A percentile compares a stretch with the other conserved stretches of the same genome.
phyloP scores from a whole-genome alignment of 805 yeast genomes.

The Starmerella floricola region DNA sequence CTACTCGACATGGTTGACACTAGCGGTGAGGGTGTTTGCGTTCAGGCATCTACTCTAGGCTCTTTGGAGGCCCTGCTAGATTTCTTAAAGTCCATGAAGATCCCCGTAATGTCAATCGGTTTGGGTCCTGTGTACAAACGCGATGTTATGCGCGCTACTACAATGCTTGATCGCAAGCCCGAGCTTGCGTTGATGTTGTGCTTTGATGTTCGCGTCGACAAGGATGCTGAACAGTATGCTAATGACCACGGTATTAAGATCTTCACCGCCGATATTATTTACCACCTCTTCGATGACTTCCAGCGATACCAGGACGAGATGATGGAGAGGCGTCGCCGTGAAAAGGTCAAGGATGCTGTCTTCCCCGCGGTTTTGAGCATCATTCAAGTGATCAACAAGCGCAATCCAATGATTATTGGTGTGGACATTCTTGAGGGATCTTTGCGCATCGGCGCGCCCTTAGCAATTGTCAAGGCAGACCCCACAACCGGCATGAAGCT shows the following conservation, averaged over 20 bases:
- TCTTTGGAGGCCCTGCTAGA: conserved; percentile 93
- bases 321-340: conserved; percentile 81
- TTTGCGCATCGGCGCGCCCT: conserved; percentile 84
- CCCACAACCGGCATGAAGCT: conserved; percentile 69
- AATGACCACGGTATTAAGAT: conserved; percentile 82
- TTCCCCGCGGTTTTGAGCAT: conserved; percentile 94
- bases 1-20: conserved; percentile 88
- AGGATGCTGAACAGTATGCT: conserved; percentile 97
- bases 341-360: conserved; percentile 74
- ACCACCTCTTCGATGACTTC: conserved; percentile 90
- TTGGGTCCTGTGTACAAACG: conserved; percentile 96
- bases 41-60: conserved; percentile 97
- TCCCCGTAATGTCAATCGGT: conserved; percentile 97
- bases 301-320: conserved; percentile 82
- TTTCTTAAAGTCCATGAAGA: conserved; percentile 95
- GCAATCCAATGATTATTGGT: conserved; percentile 99
- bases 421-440: conserved; percentile 92
- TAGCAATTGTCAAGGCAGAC: conserved; percentile 81
- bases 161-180: conserved; percentile 94
- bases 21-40: conserved; percentile 93
- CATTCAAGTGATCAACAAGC: conserved; percentile 89
- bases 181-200: conserved; percentile 96
- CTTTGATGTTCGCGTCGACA: conserved; percentile 93
- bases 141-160: conserved; percentile 93
- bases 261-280: conserved; percentile 92